phyloP scores from a whole-genome alignment of 352 stramenopile species.

The Saprolegnia diclina region DNA sequence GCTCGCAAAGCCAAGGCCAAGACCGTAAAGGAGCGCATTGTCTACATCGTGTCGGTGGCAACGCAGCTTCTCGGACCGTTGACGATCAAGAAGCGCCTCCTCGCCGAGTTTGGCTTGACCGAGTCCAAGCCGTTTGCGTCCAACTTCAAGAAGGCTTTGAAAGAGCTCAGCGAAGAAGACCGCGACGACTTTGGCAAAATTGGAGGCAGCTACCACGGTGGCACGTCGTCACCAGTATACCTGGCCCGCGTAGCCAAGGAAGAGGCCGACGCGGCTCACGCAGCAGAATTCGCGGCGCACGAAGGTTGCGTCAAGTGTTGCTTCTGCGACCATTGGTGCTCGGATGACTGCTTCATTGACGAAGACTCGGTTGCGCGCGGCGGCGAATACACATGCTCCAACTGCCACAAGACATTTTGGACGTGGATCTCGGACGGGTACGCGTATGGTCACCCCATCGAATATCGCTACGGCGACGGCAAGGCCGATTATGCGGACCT shows the following conservation, averaged over 20 bases:
- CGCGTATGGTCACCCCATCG: constrained; percentile 2
- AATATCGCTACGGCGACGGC: constrained; percentile 18
- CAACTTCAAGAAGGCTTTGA: constrained; percentile 15
- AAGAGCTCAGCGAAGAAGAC: neutral
- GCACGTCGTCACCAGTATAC: neutral
- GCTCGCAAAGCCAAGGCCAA: constrained; percentile 19
- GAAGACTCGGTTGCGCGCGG: constrained; percentile 18
- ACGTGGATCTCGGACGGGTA: constrained; percentile 25
- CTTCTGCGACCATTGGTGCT: constrained; percentile 7
- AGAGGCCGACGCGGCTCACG: neutral
- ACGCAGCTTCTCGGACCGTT: neutral
- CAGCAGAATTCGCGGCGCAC: neutral
- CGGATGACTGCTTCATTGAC: constrained; percentile 10
- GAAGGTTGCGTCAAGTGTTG: constrained; percentile 11
- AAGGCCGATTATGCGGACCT: neutral
- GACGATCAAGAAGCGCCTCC: constrained; percentile 16
- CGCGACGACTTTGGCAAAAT: constrained; percentile 16
- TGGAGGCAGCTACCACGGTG: constrained; percentile 18
- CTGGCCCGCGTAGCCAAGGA: neutral
- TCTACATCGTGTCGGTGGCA: constrained; percentile 11
- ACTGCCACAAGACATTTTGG: constrained; percentile 22
- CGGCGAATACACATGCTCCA: constrained; percentile 7
- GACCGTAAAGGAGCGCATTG: constrained; percentile 17
- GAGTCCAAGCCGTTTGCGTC: neutral
- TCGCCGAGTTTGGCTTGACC: constrained; percentile 9